Evolutionary conservation across 1,284 basidiomycete genomes (phyloP), one percentile per base, ranked within the genome.

Genomic region (Austroboletus novae-zelandiae): DNA sequence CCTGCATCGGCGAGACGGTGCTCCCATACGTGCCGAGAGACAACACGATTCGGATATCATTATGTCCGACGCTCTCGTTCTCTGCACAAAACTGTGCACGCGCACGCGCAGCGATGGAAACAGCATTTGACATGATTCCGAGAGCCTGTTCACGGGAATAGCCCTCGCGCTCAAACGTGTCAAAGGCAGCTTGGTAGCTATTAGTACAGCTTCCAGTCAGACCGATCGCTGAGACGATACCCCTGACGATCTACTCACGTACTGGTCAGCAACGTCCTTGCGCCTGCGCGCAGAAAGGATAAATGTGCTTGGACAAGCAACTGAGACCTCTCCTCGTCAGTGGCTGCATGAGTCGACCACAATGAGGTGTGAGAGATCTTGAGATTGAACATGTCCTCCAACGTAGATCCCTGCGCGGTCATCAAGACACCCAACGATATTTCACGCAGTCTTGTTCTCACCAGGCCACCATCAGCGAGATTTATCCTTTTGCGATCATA

Each of bases 1-100:
- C 89, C 58, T 90, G 85, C 27, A 84, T 78, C 0, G 84, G 83
- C 7, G 68, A 65, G 14, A 90, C 71, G 2, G 79, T 83, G 2
- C 86, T 83, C 34, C 90, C 89, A 59, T 80, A 91, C 0, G 88
- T 83, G 9, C 90, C 89, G 17, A 92, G 69, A 5, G 87, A 87
- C 4, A 93, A 74, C 1, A 80, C 84, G 41, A 91, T 76, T 40
- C 70, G 71, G 43, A 75, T 64, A 34, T 63, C 62, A 23, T 52
- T 45, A 36, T 17, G 37, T 20, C 27, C 42, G 30, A 54, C 43
- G 43, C 32, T 18, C 35, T 34, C 43, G 45, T 51, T 68, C 47
- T 58, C 62, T 2, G 66, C 52, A 41, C 65, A 59, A 59, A 74
- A 76, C 34, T 64, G 55, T 11, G 57, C 55, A 43, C 73, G 69